phyloP scores from a whole-genome alignment of 495 filamentous ascomycete genomes.

The Trichoderma reesei region DNA sequence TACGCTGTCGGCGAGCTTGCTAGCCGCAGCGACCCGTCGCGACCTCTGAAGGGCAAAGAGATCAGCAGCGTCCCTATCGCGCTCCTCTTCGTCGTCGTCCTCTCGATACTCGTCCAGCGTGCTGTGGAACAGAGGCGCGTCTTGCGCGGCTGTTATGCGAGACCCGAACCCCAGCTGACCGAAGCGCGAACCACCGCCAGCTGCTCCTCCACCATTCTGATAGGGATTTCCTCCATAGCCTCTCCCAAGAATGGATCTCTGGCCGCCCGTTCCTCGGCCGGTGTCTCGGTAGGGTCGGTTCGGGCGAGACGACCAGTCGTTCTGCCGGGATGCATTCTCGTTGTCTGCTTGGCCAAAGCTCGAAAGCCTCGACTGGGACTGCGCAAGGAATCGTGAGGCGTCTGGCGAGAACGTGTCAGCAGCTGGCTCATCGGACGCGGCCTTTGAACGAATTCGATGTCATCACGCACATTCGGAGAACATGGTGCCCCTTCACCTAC shows the following conservation, averaged over 20 bases:
- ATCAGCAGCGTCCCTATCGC: constrained; percentile 85
- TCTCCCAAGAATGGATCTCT: constrained; percentile 27
- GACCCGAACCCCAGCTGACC: constrained; percentile 72
- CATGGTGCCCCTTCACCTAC: constrained; percentile 42
- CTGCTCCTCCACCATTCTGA: constrained; percentile 33
- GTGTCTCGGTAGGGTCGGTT: constrained; percentile 21
- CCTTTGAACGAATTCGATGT: background rate
- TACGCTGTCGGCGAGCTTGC: constrained; percentile 67
- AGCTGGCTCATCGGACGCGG: background rate
- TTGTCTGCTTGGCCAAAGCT: constrained; percentile 39
- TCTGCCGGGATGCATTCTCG: constrained; percentile 13
- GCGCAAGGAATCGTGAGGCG: constrained; percentile 92
- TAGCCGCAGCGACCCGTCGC: constrained; percentile 74
- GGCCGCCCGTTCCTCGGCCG: constrained; percentile 1
- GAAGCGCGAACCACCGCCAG: constrained; percentile 45
- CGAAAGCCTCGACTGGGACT: constrained; percentile 81
- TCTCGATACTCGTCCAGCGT: constrained; percentile 65
- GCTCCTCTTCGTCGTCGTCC: constrained; percentile 85
- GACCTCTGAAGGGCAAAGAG: constrained; percentile 85
- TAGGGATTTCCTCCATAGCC: constrained; percentile 58
- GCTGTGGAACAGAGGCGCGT: constrained; percentile 88
- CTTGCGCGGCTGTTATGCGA: constrained; percentile 50
- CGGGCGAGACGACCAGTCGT: constrained; percentile 24
- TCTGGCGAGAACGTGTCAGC: constrained; percentile 43
- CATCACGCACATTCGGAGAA: constrained; percentile 88